A percentile compares a stretch with the other conserved stretches of the same genome.
phyloP scores from a whole-genome alignment of 495 filamentous ascomycete genomes.

The Margaritispora aquatica region DNA sequence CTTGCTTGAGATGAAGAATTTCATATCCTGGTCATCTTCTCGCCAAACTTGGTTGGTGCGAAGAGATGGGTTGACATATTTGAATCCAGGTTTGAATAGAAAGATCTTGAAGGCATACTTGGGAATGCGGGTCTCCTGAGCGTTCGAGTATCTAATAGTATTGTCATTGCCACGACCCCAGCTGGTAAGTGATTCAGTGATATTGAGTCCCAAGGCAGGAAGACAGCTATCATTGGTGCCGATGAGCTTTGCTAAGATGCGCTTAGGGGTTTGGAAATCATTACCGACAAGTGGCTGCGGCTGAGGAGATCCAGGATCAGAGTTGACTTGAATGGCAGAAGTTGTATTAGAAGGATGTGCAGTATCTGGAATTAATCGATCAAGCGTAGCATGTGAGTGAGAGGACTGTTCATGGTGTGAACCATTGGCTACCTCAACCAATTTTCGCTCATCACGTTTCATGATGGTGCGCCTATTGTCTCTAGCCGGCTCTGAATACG shows the following conservation, averaged over 20 bases:
- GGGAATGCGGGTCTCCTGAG: conserved; percentile 61
- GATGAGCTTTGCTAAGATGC: conserved; percentile 38
- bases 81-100: conserved; percentile 61
- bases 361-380: conserved; percentile 4
- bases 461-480: conserved; percentile 18
- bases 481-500: conserved; percentile 18
- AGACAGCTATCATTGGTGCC: conserved; percentile 40
- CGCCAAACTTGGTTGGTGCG: conserved; percentile 31
- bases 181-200: conserved; percentile 59
- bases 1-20: conserved; percentile 71
- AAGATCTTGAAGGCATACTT: conserved; percentile 75
- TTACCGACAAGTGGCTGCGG: conserved; percentile 18
- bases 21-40: conserved; percentile 40
- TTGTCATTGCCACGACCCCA: conserved; percentile 67
- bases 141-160: conserved; percentile 52
- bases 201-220: conserved; percentile 46
- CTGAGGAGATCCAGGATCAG: not conserved
- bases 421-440: not conserved
- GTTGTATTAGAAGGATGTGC: conserved; percentile 8
- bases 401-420: not conserved
- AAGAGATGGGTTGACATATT: conserved; percentile 22
- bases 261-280: conserved; percentile 29
- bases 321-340: not conserved
- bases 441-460: conserved; percentile 22
- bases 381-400: not conserved